phyloP scores from a whole-genome alignment of 2,329 filamentous ascomycete species.

The Phaeophleospora eucalypticola region DNA sequence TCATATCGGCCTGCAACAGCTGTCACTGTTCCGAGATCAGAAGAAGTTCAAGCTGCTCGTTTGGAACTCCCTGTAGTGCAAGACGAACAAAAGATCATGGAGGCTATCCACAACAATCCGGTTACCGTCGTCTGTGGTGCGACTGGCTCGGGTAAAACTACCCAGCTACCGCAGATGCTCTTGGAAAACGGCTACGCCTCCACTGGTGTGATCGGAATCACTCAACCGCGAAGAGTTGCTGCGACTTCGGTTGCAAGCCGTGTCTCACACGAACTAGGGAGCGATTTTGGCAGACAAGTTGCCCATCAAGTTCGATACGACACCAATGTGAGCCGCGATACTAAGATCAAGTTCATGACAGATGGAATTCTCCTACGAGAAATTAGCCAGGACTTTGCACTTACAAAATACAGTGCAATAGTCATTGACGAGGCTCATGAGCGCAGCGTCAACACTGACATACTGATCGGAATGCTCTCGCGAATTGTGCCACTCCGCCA shows the following conservation, averaged over 20 bases:
- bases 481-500: slow-evolving; percentile 81
- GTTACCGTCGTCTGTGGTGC: slow-evolving; percentile 89
- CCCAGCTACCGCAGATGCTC: slow-evolving; percentile 92
- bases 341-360: slow-evolving; percentile 97
- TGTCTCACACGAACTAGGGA: slow-evolving; percentile 77
- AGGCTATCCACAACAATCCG: slow-evolving; percentile 88
- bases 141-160: slow-evolving; percentile 96
- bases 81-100: slow-evolving; percentile 97
- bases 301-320: slow-evolving; percentile 94
- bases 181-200: slow-evolving; percentile 91
- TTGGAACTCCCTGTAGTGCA: slow-evolving; percentile 83
- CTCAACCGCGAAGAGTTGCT: slow-evolving; percentile 89
- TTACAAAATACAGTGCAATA: slow-evolving; percentile 87
- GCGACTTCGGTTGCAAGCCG: slow-evolving; percentile 96
- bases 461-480: slow-evolving; percentile 95
- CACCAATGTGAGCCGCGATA: slow-evolving; percentile 71
- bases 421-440: slow-evolving; percentile 97
- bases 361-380: slow-evolving; percentile 93
- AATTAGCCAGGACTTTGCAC: slow-evolving; percentile 79
- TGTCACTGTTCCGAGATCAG: slow-evolving; percentile 64
- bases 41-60: slow-evolving; percentile 73
- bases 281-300: slow-evolving; percentile 66
- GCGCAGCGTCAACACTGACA: slow-evolving; percentile 94
- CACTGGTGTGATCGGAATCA: slow-evolving; percentile 83
- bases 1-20: slow-evolving; percentile 67